phyloP scores from a whole-genome alignment of 2,329 filamentous ascomycete genomes.

The Sphaerulina populicola region DNA sequence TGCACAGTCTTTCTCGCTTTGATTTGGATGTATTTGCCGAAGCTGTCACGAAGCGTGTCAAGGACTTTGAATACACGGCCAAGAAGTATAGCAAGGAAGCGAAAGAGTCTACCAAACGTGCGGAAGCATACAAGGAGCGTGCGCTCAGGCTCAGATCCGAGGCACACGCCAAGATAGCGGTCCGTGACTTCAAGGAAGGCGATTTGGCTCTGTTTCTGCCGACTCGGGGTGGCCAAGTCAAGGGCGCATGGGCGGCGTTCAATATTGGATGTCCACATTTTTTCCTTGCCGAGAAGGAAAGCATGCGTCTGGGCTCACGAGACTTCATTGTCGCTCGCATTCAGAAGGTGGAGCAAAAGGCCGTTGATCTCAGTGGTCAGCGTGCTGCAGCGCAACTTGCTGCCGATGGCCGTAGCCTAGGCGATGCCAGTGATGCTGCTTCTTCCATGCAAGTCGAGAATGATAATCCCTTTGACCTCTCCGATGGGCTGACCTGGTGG shows the following conservation, averaged over 20 bases:
- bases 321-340: conserved; percentile 98
- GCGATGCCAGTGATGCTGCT: conserved; percentile 46
- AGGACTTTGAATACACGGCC: conserved; percentile 85
- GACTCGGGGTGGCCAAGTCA: conserved; percentile 77
- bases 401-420: conserved; percentile 39
- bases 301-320: conserved; percentile 70
- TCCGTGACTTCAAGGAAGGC: conserved; percentile 90
- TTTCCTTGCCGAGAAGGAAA: conserved; percentile 87
- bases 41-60: conserved; percentile 76
- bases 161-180: conserved; percentile 91
- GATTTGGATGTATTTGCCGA: conserved; percentile 79
- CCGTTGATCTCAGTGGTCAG: conserved; percentile 68
- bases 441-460: conserved; percentile 55
- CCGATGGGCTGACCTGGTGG: conserved; percentile 92
- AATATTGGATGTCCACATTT: conserved; percentile 96
- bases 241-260: conserved; percentile 94
- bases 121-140: conserved; percentile 65
- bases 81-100: conserved; percentile 90
- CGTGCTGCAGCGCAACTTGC: conserved; percentile 41
- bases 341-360: conserved; percentile 78
- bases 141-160: conserved; percentile 73
- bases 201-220: conserved; percentile 90
- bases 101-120: conserved; percentile 43
- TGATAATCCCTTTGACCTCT: conserved; percentile 94
- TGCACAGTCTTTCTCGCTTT: conserved; percentile 66